Evolutionary conservation across 2,329 filamentous ascomycete genomes (phyloP).

Genomic region (Pezicula rhizophila): DNA sequence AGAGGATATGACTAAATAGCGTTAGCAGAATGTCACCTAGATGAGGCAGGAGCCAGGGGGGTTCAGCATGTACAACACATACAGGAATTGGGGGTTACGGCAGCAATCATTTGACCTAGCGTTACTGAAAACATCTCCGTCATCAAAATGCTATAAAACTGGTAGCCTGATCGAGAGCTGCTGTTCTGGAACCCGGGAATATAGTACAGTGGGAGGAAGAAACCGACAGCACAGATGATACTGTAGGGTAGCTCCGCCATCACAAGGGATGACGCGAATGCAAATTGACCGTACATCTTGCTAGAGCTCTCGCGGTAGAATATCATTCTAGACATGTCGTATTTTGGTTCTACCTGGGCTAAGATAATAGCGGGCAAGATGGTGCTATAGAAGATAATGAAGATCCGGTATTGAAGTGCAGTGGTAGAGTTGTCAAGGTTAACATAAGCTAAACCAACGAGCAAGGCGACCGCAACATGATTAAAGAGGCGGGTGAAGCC

Average conservation of each 20-base stretch:
- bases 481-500: conserved; percentile 83
- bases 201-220: conserved; percentile 81
- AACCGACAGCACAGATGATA: conserved; percentile 70
- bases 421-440: conserved; percentile 69
- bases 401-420: conserved; percentile 78
- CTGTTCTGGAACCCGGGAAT: conserved; percentile 67
- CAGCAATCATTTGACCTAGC: conserved; percentile 68
- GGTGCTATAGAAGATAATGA: conserved; percentile 85
- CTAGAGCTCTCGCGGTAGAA: conserved; percentile 81
- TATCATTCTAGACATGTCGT: conserved; percentile 70
- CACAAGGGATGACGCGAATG: conserved; percentile 74
- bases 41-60: too few relatives aligned
- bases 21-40: too few relatives aligned
- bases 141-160: conserved; percentile 78
- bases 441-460: conserved; percentile 75
- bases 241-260: conserved; percentile 80
- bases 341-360: conserved; percentile 71
- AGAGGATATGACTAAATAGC: conserved; percentile 54
- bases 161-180: conserved; percentile 67
- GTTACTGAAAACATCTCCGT: conserved; percentile 82
- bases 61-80: too few relatives aligned
- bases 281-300: conserved; percentile 79
- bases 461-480: conserved; percentile 69
- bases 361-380: conserved; percentile 80
- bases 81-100: conserved; percentile 67